A percentile compares a stretch with the other conserved stretches of the same genome.
Evolutionary conservation across 1,139 yeast species (phyloP).

Genomic region (Yamadazyma buinensis): DNA sequence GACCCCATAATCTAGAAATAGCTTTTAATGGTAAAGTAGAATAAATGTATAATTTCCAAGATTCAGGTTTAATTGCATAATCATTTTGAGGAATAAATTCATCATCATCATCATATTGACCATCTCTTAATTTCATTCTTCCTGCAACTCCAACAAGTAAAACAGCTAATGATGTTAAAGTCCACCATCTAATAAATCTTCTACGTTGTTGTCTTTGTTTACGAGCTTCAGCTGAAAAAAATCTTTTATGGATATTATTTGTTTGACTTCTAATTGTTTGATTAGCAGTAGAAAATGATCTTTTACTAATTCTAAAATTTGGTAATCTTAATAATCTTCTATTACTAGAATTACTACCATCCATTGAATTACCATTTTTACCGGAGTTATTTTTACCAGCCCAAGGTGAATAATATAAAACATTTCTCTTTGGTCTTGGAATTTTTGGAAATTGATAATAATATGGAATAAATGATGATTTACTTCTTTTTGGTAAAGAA

Average conservation of each 20-base stretch:
- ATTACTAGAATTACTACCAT: constrained; percentile 13
- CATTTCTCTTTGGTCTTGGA: constrained; percentile 62
- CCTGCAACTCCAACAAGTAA: constrained; percentile 65
- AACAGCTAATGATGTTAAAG: constrained; percentile 60
- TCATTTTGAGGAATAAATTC: constrained; percentile 33
- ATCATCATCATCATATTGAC: constrained; percentile 19
- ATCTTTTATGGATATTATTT: constrained; percentile 34
- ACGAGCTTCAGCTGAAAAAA: constrained; percentile 44
- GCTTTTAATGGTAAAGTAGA: constrained; percentile 90
- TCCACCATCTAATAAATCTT: constrained; percentile 64
- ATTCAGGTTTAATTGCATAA: constrained; percentile 56
- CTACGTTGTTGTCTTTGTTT: constrained; percentile 43
- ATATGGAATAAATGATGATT: constrained; percentile 19
- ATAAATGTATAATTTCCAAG: constrained; percentile 88
- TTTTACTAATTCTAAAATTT: constrained; percentile 23
- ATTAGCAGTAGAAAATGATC: constrained; percentile 39
- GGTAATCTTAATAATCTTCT: constrained; percentile 22
- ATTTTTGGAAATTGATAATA: constrained; percentile 52
- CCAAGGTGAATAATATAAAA: constrained; percentile 52
- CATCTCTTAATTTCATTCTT: constrained; percentile 42
- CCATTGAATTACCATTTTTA: constrained; percentile 12
- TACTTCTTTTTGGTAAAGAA: constrained; percentile 15
- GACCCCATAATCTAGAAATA: constrained; percentile 92
- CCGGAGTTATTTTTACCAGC: constrained; percentile 7
- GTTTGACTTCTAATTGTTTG: constrained; percentile 35